These are phyloP conservation scores for Populus tremula DNA, from an alignment of 345 rosid species.

Conservation along the genomic window DNA sequence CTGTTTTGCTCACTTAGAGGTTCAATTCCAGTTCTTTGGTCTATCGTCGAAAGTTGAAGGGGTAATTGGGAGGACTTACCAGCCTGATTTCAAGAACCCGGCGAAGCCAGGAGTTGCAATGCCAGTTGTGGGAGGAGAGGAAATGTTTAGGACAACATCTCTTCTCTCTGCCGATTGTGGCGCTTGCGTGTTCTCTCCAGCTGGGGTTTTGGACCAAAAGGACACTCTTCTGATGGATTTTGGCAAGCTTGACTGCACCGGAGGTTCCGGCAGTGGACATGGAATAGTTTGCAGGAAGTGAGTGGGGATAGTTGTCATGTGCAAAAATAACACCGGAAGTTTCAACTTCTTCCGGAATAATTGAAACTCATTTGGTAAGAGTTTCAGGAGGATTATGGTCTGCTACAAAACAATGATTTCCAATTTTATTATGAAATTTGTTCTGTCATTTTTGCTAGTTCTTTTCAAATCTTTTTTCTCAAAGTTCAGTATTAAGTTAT, in stretches of 20 bases:
- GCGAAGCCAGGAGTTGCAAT: conserved; percentile 62
- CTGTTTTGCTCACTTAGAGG: conserved; percentile 65
- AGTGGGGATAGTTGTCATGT: background rate
- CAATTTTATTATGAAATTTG: background rate
- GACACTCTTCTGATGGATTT: conserved; percentile 24
- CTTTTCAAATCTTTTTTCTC: background rate
- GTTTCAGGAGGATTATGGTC: background rate
- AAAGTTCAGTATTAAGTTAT: background rate
- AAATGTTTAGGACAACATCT: conserved; percentile 49
- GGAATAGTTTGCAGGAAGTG: conserved; percentile 55
- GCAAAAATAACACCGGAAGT: background rate
- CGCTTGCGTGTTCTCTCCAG: conserved; percentile 37
- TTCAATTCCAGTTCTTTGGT: conserved; percentile 54
- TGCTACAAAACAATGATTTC: background rate
- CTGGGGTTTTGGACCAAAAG: conserved; percentile 3
- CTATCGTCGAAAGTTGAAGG: conserved; percentile 59
- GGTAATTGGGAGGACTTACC: conserved; percentile 60
- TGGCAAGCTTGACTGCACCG: conserved; percentile 43
- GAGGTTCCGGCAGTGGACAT: conserved; percentile 37
- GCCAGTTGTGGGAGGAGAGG: conserved; percentile 59
- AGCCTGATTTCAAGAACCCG: conserved; percentile 55
- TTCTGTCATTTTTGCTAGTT: background rate
- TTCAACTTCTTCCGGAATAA: background rate
- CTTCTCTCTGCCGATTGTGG: conserved; percentile 43
- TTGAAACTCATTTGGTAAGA: no score